Percentiles rank a stretch among this genome's conserved stretches.
Evolutionary conservation across 176 grass and related monocot genomes (phyloP).

Genomic region (Oropetium thomaeum): DNA sequence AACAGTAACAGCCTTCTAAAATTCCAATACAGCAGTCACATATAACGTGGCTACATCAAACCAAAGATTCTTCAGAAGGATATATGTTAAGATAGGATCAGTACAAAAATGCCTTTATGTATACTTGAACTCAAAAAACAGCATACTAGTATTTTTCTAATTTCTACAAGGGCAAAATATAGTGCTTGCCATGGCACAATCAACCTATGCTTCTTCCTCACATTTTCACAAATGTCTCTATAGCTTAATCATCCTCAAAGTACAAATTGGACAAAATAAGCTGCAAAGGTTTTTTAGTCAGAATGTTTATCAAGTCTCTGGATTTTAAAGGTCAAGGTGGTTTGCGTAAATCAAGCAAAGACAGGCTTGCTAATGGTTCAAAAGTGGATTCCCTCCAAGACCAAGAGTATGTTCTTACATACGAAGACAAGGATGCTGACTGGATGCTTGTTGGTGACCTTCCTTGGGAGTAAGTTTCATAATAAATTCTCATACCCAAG

Average conservation of each 20-base stretch:
- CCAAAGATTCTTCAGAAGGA: too few relatives aligned
- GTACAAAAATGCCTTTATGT: neutral
- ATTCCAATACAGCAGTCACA: too few relatives aligned
- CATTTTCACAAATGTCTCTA: neutral
- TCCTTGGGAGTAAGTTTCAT: slow-evolving; percentile 68
- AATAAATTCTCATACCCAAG: neutral
- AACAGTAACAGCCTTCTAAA: neutral
- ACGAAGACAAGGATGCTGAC: slow-evolving; percentile 74
- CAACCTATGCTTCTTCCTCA: neutral
- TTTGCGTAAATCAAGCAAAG: slow-evolving; percentile 37
- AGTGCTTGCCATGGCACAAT: neutral
- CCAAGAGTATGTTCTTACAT: slow-evolving; percentile 67
- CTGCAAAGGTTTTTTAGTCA: neutral
- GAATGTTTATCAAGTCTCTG: neutral
- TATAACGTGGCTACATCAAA: too few relatives aligned
- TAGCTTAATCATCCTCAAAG: neutral
- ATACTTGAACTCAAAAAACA: neutral
- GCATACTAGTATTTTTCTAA: neutral
- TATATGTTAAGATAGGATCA: neutral
- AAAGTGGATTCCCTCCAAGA: slow-evolving; percentile 60
- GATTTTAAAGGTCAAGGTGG: slow-evolving; percentile 49
- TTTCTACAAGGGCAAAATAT: neutral
- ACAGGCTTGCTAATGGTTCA: slow-evolving; percentile 41
- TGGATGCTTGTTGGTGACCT: slow-evolving; percentile 87
- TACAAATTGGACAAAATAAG: neutral